Percentiles rank a stretch among this genome's conserved stretches.
Conservation (phyloP, 2,329 filamentous ascomycete species). For the Gnomoniopsis sp. region DNA sequence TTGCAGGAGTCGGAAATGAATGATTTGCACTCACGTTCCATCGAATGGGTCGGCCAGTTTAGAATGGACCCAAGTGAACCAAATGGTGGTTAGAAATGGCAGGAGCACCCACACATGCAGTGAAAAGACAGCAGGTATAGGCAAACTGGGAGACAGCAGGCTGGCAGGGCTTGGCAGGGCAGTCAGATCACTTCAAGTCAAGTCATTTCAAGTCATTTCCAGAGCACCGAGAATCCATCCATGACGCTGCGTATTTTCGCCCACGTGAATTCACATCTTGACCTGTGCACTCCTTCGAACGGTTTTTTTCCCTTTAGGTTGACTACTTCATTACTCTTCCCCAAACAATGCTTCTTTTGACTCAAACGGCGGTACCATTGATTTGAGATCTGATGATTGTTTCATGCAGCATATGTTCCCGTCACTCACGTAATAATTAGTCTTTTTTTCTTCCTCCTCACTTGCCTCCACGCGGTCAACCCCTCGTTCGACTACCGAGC, state of each 20-base stretch:
- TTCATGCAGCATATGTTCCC: neutral
- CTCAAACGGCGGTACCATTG: neutral
- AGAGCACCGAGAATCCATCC: neutral
- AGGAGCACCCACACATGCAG: too few species aligned
- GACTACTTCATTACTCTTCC: neutral
- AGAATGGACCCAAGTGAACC: neutral
- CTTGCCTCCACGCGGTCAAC: neutral
- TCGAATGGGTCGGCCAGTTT: neutral
- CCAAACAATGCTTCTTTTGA: neutral
- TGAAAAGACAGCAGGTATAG: too few species aligned
- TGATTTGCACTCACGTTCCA: neutral
- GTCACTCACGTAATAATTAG: neutral
- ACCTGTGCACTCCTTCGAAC: neutral
- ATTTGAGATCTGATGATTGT: slow-evolving; percentile 1
- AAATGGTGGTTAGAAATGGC: too few species aligned
- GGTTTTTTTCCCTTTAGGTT: neutral
- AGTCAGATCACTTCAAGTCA: too few species aligned
- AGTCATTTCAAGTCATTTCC: neutral
- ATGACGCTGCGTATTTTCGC: neutral
- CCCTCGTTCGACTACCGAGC: neutral
- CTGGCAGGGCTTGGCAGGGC: too few species aligned
- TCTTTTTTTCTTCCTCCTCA: neutral
- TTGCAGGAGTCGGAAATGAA: slow-evolving; percentile 2
- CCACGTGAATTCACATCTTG: neutral
- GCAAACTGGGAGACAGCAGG: too few species aligned